Evolutionary conservation across 768 basidiomycete genomes (phyloP), one percentile per base, ranked within the genome.

Genomic region (Cantharellus cinnabarinus): DNA sequence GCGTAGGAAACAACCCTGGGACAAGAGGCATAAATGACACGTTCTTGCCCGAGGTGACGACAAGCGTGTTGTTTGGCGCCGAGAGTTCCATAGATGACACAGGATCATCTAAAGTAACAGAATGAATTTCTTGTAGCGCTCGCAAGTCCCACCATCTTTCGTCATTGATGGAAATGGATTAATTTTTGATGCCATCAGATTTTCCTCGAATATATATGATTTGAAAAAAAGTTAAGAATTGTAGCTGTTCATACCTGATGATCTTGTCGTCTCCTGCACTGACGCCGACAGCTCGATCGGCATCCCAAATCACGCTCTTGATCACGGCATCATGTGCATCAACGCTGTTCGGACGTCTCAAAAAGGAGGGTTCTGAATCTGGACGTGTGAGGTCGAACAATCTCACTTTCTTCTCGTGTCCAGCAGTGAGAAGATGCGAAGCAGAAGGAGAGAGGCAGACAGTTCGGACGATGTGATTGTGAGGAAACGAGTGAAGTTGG

Each of bases 381-480:
- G 90, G 86, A 54, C 83, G 75, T 58, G 74, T 73, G 50, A 99
- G 77, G 71, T 98, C 89, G 68, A 95, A 99, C 67, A 98, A 81
- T 63, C 95, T 79, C 56, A 94, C 85, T 72, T 89, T 94, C 77
- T 97, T 98, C 70, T 98, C 95, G 72, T 97, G 86, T 1, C 94
- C 94, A 57, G 93, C 94, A 29, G 87, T 89, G 60, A 94, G 75
- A 60, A 93, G 76, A 69, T 80, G 83, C 3, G 77, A 74, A 29
- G 77, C 70, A 55, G 72, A 71, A 3, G 86, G 82, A 38, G 89
- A 88, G 64, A 95, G 71, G 29, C 91, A 91, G 58, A 97, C 89
- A 53, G 83, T 90, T 64, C 93, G 86, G 66, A 99, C 95, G 68
- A 99, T 99, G 72, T 98, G 95, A 67, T 91, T 86, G 70, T 99